Evolutionary conservation across 2,329 filamentous ascomycete species (phyloP), one percentile per base, ranked within the genome.

Genomic region (Apiospora pterosperma): DNA sequence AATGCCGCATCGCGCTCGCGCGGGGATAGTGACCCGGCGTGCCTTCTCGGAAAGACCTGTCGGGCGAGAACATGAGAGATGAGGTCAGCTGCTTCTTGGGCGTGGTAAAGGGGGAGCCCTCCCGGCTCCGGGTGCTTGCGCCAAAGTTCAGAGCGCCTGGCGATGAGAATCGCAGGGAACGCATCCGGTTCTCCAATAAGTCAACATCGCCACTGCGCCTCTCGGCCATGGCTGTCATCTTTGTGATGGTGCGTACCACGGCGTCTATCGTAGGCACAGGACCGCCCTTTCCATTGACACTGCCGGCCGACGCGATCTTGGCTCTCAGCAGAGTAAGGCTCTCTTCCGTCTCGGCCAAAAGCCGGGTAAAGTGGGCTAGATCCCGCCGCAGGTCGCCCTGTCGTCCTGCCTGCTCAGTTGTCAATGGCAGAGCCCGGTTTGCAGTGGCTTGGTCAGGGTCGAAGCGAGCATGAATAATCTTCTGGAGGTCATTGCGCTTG

Each of bases 181-280:
- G 89, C 80, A 99, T 88, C 75, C 97, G 92, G 59, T 89, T 87
- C 78, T 98, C 96, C 36, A 98, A 84, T 7, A 97, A 88, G 75
- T 97, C 93, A 62, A 99, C 89, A 71, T 98, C 95, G 65, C 90
- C 92, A 74, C 92, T 96, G 75, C 92, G 92, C 79, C 93, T 92
- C 81, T 98, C 92, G 0, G 92, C 92, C 90, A 97, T 95, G 66
- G 83, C 86, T 38, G 94, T 97, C 91, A 99, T 94, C 74, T 96
- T 97, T 65, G 84, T 83, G 69, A 99, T 97, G 1, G 96, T 99
- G 66, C 92, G 92, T 70, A 94, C 90, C 23, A 99, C 92, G 0
- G 93, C 92, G 71, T 97, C 96, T 11, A 97, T 92, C 0, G 94
- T 97, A 0, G 96, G 96, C 5, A 77, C 73, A 25, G 73, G 76